phyloP scores from a whole-genome alignment of 2,329 filamentous ascomycete genomes.

The Sporothrix humicola region DNA sequence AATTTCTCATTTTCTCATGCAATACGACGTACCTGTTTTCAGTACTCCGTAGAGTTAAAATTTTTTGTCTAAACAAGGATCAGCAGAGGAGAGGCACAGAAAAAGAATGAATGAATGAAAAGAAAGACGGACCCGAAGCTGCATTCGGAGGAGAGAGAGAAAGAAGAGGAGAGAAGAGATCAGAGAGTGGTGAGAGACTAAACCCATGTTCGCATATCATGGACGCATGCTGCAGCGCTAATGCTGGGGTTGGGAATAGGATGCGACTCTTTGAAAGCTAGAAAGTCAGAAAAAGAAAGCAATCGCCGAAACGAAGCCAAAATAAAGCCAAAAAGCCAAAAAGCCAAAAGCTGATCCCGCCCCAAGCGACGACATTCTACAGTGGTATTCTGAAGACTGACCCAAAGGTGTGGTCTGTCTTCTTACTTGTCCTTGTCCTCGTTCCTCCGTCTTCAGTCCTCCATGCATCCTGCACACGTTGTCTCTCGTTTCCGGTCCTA shows the following conservation, averaged over 20 bases:
- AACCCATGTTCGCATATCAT: conserved; percentile 18
- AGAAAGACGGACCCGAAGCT: conserved; percentile 2
- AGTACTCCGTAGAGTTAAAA: neutral
- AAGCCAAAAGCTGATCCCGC: conserved; percentile 20
- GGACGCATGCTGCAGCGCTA: conserved; percentile 19
- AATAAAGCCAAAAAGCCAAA: no score
- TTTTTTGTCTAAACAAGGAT: neutral
- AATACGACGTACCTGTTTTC: neutral
- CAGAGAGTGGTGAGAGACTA: neutral
- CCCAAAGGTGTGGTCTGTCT: neutral
- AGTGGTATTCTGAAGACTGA: neutral
- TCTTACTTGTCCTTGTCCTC: neutral
- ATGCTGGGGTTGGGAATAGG: neutral
- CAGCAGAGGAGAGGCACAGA: neutral
- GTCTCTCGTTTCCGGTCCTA: neutral
- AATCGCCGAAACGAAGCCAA: no score
- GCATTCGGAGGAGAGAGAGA: neutral
- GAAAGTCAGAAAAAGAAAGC: no score
- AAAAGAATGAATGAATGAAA: neutral
- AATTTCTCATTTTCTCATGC: neutral
- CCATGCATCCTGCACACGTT: neutral
- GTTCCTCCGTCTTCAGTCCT: no score
- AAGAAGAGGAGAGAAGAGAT: neutral
- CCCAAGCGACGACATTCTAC: neutral
- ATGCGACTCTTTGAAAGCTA: no score